These are phyloP conservation scores for Salix dunnii DNA, from an alignment of 345 rosid species.

Conservation along the genomic window DNA sequence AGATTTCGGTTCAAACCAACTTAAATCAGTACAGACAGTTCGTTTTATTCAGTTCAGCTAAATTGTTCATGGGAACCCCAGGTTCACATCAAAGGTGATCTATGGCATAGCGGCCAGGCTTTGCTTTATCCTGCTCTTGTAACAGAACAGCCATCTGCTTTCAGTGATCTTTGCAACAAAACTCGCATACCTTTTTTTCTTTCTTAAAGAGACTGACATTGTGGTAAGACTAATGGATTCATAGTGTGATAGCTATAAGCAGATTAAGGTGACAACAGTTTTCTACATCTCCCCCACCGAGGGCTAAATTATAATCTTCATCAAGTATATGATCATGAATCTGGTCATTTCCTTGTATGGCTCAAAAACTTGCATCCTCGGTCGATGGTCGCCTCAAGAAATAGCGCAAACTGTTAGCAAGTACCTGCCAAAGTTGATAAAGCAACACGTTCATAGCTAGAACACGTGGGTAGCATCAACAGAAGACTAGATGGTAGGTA, in stretches of 20 bases:
- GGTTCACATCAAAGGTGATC: neutral
- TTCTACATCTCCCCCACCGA: neutral
- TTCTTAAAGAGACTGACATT: neutral
- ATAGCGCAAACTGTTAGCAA: constrained; percentile 67
- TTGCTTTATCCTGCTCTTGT: neutral
- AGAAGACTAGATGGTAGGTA: neutral
- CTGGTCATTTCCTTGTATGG: constrained; percentile 9
- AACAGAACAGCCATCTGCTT: neutral
- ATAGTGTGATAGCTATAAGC: neutral
- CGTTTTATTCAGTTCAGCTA: too few species aligned
- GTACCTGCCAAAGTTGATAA: constrained; percentile 45
- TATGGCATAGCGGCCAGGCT: neutral
- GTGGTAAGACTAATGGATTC: neutral
- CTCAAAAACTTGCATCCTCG: constrained; percentile 72
- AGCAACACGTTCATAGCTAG: neutral
- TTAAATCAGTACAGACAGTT: too few species aligned
- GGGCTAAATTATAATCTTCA: neutral
- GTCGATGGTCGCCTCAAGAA: constrained; percentile 80
- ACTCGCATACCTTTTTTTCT: neutral
- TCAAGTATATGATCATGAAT: neutral
- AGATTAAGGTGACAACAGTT: neutral
- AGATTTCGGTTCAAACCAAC: too few species aligned
- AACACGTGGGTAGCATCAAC: neutral
- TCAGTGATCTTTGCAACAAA: neutral
- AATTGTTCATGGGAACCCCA: too few species aligned